phyloP scores from a whole-genome alignment of 2,329 filamentous ascomycete genomes.

The Alternaria incomplexa region DNA sequence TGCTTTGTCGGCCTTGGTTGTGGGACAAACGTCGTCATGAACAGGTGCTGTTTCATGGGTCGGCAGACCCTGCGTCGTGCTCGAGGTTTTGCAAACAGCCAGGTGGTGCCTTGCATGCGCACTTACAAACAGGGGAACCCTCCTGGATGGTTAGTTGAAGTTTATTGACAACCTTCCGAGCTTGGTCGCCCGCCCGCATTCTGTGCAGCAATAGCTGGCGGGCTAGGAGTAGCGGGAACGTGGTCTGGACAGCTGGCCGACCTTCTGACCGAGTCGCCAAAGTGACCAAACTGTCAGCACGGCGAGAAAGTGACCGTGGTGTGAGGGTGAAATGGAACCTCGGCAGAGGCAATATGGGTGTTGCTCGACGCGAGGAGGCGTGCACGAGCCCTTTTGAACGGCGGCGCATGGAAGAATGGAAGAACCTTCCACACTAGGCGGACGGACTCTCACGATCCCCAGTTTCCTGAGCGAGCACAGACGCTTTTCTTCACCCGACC shows the following conservation, averaged over 20 bases:
- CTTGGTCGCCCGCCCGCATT: background rate
- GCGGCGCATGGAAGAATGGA: constrained; percentile 17
- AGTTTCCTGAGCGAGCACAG: constrained; percentile 17
- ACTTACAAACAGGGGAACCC: background rate
- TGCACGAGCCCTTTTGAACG: background rate
- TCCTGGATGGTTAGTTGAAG: background rate
- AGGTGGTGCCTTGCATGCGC: background rate
- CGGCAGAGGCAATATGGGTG: constrained; percentile 1
- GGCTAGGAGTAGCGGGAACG: background rate
- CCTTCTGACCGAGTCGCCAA: background rate
- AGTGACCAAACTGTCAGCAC: background rate
- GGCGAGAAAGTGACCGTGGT: background rate
- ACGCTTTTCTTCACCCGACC: constrained; percentile 7
- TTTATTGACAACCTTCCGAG: background rate
- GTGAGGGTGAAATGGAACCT: background rate
- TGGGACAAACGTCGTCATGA: constrained; percentile 1
- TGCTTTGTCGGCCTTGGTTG: constrained; percentile 1
- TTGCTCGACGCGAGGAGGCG: constrained; percentile 4
- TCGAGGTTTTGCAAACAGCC: background rate
- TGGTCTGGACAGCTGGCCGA: background rate
- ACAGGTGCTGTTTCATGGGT: background rate
- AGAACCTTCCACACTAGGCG: constrained; percentile 15
- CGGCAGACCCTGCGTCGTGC: constrained; percentile 5
- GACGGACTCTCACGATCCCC: constrained; percentile 2
- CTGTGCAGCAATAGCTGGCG: background rate